Conservation (phyloP, 2,329 filamentous ascomycete genomes). For the Blumeriella jaapii region DNA sequence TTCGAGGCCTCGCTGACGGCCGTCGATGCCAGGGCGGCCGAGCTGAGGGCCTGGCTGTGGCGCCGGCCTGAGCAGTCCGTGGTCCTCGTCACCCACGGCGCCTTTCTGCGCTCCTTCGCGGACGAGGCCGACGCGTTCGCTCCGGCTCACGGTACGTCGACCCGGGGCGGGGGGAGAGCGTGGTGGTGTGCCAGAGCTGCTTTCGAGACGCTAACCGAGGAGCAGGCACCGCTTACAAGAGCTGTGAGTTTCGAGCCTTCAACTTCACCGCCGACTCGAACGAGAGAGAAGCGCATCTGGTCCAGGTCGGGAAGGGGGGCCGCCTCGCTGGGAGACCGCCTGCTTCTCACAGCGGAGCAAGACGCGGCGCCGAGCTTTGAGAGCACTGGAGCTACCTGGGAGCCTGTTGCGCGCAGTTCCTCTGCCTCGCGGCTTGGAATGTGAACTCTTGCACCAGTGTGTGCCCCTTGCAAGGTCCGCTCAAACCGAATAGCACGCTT, state of each 20-base stretch:
- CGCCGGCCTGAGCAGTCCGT: conserved; percentile 11
- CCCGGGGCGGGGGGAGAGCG: too few relatives aligned
- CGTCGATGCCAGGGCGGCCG: conserved; percentile 9
- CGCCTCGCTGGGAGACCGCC: conserved; percentile 4
- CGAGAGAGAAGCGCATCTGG: conserved; percentile 11
- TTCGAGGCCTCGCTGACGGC: conserved; percentile 13
- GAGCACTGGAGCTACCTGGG: too few relatives aligned
- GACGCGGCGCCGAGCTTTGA: conserved; percentile 10
- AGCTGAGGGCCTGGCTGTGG: conserved; percentile 10
- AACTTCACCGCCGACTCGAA: conserved; percentile 12
- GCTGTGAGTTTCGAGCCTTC: conserved; percentile 12
- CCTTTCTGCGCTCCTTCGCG: conserved; percentile 14
- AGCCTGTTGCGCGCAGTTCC: too few relatives aligned
- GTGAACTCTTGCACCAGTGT: too few relatives aligned
- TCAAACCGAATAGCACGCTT: too few relatives aligned
- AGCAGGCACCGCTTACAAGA: conserved; percentile 12
- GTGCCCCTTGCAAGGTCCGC: too few relatives aligned
- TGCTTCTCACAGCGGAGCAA: conserved; percentile 10
- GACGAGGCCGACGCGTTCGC: conserved; percentile 11
- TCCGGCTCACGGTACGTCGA: conserved; percentile 7
- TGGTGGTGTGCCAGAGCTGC: too few relatives aligned
- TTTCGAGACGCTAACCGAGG: too few relatives aligned
- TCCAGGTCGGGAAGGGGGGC: conserved; percentile 8
- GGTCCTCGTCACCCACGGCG: conserved; percentile 14
- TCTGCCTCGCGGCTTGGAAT: too few relatives aligned